These are phyloP conservation scores for Lasiosphaeris hirsuta DNA, from an alignment of 495 filamentous ascomycete species.

Conservation along the genomic window DNA sequence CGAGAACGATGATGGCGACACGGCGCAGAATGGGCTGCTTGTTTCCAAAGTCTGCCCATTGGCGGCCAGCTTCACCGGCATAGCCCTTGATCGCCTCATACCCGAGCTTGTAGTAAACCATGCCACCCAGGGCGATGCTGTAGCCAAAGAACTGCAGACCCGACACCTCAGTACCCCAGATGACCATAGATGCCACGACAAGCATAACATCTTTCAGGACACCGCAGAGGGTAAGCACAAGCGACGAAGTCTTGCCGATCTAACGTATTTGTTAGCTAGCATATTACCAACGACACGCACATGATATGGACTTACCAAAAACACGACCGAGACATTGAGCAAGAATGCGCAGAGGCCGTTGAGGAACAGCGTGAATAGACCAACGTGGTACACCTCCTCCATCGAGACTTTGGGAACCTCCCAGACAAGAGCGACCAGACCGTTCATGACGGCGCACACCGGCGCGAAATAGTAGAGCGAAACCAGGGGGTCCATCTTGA, in stretches of 20 bases:
- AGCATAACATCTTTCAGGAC: constrained; percentile 98
- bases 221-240: constrained; percentile 95
- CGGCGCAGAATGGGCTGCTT: constrained; percentile 72
- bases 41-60: constrained; percentile 84
- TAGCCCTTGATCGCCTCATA: constrained; percentile 78
- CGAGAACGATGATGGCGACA: constrained; percentile 60
- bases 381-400: constrained; percentile 70
- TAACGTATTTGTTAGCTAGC: constrained; percentile 30
- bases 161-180: constrained; percentile 83
- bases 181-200: constrained; percentile 80
- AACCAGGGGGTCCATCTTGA: constrained; percentile 96
- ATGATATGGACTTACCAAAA: constrained; percentile 67
- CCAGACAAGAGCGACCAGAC: constrained; percentile 69
- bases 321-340: constrained; percentile 90
- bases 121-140: constrained; percentile 81
- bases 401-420: constrained; percentile 71
- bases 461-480: constrained; percentile 97
- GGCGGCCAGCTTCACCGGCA: constrained; percentile 61
- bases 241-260: constrained; percentile 96
- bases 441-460: constrained; percentile 88
- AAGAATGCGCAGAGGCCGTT: constrained; percentile 84
- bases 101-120: constrained; percentile 97
- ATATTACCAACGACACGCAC: too few relatives aligned
- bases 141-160: constrained; percentile 91
- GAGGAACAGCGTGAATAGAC: constrained; percentile 66